phyloP scores from a whole-genome alignment of 2,329 filamentous ascomycete genomes.

The Myriosclerotinia scirpicola region DNA sequence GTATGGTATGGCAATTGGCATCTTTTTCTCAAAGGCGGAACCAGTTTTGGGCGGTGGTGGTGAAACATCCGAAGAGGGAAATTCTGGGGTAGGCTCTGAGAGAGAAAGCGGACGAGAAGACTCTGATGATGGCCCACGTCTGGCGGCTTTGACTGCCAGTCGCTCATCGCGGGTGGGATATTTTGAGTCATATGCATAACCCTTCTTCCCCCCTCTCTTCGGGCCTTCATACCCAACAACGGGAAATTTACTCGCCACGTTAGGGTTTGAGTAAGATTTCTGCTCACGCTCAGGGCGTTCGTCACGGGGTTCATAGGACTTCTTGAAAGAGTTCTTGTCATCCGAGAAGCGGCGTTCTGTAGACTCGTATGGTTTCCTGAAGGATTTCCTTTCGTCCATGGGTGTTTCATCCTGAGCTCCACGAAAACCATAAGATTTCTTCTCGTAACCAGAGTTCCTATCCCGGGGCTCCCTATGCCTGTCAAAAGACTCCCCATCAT shows the following conservation, averaged over 20 bases:
- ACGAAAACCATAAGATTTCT: slow-evolving; percentile 4
- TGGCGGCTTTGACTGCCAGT: background rate
- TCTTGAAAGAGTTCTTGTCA: background rate
- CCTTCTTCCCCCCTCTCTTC: background rate
- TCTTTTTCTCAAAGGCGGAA: slow-evolving; percentile 28
- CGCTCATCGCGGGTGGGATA: slow-evolving; percentile 16
- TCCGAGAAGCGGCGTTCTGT: too few species aligned
- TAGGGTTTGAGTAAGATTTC: background rate
- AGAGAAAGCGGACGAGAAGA: background rate
- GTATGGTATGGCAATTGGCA: slow-evolving; percentile 55
- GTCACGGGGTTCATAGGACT: background rate
- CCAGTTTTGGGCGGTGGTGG: slow-evolving; percentile 10
- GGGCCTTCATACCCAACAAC: background rate
- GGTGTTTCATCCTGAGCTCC: background rate
- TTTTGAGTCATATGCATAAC: background rate
- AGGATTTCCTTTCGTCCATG: background rate
- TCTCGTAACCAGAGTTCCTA: background rate
- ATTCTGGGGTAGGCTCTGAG: background rate
- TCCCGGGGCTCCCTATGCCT: background rate
- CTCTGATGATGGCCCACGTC: background rate
- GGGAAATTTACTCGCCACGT: background rate
- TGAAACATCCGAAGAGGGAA: background rate
- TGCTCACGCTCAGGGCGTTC: background rate
- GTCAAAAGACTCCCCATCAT: background rate
- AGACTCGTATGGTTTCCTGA: too few species aligned